phyloP scores from a whole-genome alignment of 345 rosid genomes.

The Dipteronia sinensis region DNA sequence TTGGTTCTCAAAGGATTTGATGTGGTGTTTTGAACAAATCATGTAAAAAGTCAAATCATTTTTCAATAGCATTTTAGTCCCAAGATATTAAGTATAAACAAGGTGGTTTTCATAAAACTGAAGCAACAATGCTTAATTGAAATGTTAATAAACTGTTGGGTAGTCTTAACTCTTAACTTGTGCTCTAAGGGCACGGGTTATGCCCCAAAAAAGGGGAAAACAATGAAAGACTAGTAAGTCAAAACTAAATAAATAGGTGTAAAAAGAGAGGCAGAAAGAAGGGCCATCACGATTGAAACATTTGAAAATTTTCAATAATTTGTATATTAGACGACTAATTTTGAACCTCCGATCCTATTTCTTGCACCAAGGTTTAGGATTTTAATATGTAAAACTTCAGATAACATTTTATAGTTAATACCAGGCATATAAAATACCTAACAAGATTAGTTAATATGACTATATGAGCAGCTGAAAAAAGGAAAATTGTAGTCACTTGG shows the following conservation, averaged over 20 bases:
- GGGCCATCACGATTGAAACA: neutral
- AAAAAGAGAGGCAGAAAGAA: neutral
- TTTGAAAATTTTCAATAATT: too few relatives aligned
- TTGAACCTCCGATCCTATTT: neutral
- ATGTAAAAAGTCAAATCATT: neutral
- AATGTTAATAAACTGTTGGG: neutral
- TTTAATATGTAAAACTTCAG: neutral
- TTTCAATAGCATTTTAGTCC: neutral
- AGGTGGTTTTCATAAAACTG: constrained; percentile 1
- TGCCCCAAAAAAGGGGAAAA: too few relatives aligned
- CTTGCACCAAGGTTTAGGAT: neutral
- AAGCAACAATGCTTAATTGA: constrained; percentile 1
- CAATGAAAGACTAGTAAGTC: too few relatives aligned
- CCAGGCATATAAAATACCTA: neutral
- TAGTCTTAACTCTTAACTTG: too few relatives aligned
- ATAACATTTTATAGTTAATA: neutral
- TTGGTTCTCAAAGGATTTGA: neutral
- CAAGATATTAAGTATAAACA: neutral
- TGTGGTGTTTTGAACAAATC: neutral
- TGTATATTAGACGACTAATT: neutral
- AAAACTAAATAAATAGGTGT: too few relatives aligned
- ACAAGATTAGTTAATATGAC: neutral
- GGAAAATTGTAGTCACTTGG: neutral
- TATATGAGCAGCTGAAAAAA: neutral
- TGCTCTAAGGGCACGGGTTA: too few relatives aligned